phyloP scores from a whole-genome alignment of 1,284 basidiomycete genomes.

The Blastosporella zonata region DNA sequence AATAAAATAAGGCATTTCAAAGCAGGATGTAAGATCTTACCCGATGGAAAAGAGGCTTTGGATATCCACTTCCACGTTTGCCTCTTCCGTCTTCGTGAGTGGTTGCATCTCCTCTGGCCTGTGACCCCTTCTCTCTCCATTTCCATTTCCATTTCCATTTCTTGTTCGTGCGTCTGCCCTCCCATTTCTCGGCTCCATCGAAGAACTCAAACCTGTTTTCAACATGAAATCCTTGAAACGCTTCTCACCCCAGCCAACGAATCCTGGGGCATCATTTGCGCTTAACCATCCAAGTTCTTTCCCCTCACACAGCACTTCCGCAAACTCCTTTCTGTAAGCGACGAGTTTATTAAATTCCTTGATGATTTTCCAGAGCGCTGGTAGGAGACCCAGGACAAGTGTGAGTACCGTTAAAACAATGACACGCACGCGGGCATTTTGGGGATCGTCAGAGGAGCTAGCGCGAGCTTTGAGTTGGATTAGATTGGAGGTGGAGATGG shows the following conservation, averaged over 20 bases:
- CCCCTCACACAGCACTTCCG: conserved; percentile 58
- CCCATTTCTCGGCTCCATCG: conserved; percentile 37
- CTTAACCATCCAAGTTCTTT: conserved; percentile 76
- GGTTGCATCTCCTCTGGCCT: conserved; percentile 39
- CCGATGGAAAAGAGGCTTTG: conserved; percentile 72
- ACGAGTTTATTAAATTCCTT: conserved; percentile 59
- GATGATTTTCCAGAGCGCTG: conserved; percentile 64
- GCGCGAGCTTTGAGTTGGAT: conserved; percentile 30
- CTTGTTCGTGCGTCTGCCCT: conserved; percentile 27
- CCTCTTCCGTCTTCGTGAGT: conserved; percentile 41
- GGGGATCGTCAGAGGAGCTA: conserved; percentile 38
- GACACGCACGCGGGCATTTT: conserved; percentile 54
- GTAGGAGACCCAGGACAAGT: conserved; percentile 57
- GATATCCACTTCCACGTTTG: conserved; percentile 57
- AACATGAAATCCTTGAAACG: conserved; percentile 65
- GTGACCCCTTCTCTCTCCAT: conserved; percentile 27
- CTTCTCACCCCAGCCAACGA: conserved; percentile 69
- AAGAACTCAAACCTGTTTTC: conserved; percentile 60
- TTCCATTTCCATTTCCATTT: conserved; percentile 29
- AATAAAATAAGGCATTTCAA: neutral
- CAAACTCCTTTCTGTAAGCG: conserved; percentile 56
- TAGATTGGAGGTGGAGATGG: conserved; percentile 33
- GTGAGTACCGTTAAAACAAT: conserved; percentile 65
- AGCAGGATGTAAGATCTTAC: conserved; percentile 36
- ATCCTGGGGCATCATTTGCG: conserved; percentile 54